phyloP scores from a whole-genome alignment of 129 eudicot species.

The Tanacetum coccineum region DNA sequence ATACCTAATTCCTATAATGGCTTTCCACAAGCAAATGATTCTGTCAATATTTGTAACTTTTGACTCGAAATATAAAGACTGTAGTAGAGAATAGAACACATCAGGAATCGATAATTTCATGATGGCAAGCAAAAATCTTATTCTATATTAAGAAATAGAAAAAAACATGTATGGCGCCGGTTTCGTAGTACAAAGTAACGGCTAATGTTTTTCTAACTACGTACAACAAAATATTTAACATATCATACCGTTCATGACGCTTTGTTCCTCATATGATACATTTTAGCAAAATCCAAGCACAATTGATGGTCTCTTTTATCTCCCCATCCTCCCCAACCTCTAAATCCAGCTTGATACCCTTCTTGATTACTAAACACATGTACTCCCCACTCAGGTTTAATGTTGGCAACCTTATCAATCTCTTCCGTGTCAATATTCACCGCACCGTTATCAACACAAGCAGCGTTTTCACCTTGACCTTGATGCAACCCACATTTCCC shows the following conservation, averaged over 20 bases:
- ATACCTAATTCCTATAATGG: no score
- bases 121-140: conserved; percentile 11
- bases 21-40: no score
- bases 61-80: no score
- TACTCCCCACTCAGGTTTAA: conserved; percentile 64
- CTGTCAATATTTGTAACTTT: no score
- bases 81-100: neutral
- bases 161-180: conserved; percentile 9
- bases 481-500: conserved; percentile 95
- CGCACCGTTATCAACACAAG: conserved; percentile 70
- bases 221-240: conserved; percentile 15
- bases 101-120: neutral
- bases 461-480: conserved; percentile 64
- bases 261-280: conserved; percentile 47
- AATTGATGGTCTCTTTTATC: conserved; percentile 71
- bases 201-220: conserved; percentile 18
- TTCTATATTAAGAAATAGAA: conserved; percentile 22
- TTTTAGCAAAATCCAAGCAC: conserved; percentile 72
- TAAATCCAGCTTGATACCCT: conserved; percentile 88
- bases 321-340: conserved; percentile 99
- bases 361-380: conserved; percentile 46
- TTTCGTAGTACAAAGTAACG: conserved; percentile 24
- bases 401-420: conserved; percentile 52
- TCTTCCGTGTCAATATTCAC: conserved; percentile 55
- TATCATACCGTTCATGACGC: conserved; percentile 13